A percentile compares a stretch with the other conserved stretches of the same genome.
Conservation (phyloP, 495 filamentous ascomycete species). For the Penicillium parvum region DNA sequence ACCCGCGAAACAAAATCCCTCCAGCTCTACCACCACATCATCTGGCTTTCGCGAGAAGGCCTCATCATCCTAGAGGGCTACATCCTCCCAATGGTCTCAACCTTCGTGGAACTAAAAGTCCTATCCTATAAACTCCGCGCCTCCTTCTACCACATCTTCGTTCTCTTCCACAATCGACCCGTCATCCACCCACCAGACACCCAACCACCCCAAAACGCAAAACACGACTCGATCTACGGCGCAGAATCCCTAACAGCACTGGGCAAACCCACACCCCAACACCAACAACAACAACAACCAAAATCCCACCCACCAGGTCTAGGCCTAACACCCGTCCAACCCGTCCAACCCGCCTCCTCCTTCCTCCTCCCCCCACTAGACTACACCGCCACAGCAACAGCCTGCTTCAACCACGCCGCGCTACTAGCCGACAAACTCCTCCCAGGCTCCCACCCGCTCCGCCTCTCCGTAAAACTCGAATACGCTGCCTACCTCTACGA, state of each 20-base stretch:
- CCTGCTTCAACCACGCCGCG: constrained; percentile 74
- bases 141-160: constrained; percentile 94
- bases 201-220: constrained; percentile 24
- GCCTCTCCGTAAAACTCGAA: constrained; percentile 87
- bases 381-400: constrained; percentile 75
- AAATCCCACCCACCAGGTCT: constrained; percentile 37
- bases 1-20: constrained; percentile 75
- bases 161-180: constrained; percentile 85
- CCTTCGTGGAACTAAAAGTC: constrained; percentile 73
- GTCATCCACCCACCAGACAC: constrained; percentile 46
- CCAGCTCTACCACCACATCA: constrained; percentile 81
- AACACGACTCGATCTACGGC: constrained; percentile 29
- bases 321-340: constrained; percentile 42
- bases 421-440: constrained; percentile 68
- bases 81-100: constrained; percentile 71
- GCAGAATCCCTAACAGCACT: constrained; percentile 14
- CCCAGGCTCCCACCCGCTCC: constrained; percentile 83
- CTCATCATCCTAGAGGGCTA: constrained; percentile 80
- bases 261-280: neutral
- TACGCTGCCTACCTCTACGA: constrained; percentile 95
- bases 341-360: constrained; percentile 45
- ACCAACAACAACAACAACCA: constrained; percentile 3
- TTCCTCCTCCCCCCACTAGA: constrained; percentile 78
- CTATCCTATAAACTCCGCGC: constrained; percentile 88
- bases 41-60: constrained; percentile 93